Evolutionary conservation across 129 eudicot genomes (phyloP).

Genomic region (Solidago caesia): DNA sequence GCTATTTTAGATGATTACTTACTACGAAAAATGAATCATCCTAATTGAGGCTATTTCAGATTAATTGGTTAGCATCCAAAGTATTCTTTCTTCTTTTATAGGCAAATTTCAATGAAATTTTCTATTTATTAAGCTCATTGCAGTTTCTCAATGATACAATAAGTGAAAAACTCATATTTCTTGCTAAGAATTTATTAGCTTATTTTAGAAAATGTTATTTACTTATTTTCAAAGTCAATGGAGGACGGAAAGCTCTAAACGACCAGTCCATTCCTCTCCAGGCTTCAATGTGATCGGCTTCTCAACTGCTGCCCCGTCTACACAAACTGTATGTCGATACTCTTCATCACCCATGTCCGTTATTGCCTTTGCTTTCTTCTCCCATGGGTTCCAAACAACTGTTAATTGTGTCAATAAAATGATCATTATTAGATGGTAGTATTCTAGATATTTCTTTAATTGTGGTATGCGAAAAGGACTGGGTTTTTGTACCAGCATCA

Average conservation of each 20-base stretch:
- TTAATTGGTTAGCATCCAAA: no score
- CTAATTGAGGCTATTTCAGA: neutral
- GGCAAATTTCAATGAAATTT: no score
- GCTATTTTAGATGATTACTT: no score
- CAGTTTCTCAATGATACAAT: neutral
- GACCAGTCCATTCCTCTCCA: slow-evolving; percentile 88
- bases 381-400: slow-evolving; percentile 99
- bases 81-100: no score
- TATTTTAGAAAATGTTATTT: neutral
- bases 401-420: neutral
- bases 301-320: slow-evolving; percentile 87
- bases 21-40: neutral
- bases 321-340: slow-evolving; percentile 79
- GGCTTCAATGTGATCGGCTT: slow-evolving; percentile 74
- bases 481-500: slow-evolving; percentile 56
- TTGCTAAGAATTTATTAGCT: neutral
- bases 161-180: neutral
- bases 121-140: no score
- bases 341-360: slow-evolving; percentile 85
- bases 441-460: neutral
- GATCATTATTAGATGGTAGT: neutral
- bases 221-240: slow-evolving; percentile 31
- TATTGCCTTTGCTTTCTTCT: slow-evolving; percentile 67
- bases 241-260: slow-evolving; percentile 62
- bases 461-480: neutral